Evolutionary conservation across 129 eudicot species (phyloP), one percentile per base, ranked within the genome.

Genomic region (Pittosporum tobira): DNA sequence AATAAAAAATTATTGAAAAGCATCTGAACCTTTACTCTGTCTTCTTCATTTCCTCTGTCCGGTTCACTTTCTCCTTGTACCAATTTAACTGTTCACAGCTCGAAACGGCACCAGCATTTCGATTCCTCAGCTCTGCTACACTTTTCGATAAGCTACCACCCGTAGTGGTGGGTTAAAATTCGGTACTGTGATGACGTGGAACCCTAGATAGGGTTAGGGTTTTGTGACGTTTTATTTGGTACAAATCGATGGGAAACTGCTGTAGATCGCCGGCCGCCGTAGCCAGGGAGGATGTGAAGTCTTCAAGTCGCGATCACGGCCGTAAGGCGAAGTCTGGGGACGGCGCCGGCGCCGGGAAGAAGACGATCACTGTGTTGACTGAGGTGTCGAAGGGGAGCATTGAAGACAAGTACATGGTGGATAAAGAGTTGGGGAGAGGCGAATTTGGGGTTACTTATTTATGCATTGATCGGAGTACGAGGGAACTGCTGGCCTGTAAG

Each of bases 201-300:
- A 51, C 69, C 65, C 63, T 52, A 30, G 63, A 75, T 72, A 16
- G 59, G 44, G 70, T 73, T 73, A 46, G 82, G 71, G 61, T 68
- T 84, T 29, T 62, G 48, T 40, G 15, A 15, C 22, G 40, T 60
- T 36, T 19, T 26, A 30, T 56, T 63, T 57, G 38, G 12, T 48
- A 19, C 21, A 31, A 61, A 20, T 42, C 18, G 48, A 88, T 88
- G 96, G 96, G 96, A 18, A 88, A 88, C 73, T 88, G 96, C 63
- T 88, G 96, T 79, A 88, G 96, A 84, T 88, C 96, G 84, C 96
- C 94, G 59, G 96, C 96, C 42, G 80, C 96, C 5, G 94, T 88
- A 3, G 94, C 96, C 59, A 68, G 96, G 24, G 96, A 88, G 62
- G 96, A 84, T 57, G 94, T 88, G 2, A 84, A 88, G 77, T 84